A percentile compares a stretch with the other conserved stretches of the same genome.
Evolutionary conservation across 2,329 filamentous ascomycete species (phyloP).

Genomic region (Raffaelea deltoideospora): DNA sequence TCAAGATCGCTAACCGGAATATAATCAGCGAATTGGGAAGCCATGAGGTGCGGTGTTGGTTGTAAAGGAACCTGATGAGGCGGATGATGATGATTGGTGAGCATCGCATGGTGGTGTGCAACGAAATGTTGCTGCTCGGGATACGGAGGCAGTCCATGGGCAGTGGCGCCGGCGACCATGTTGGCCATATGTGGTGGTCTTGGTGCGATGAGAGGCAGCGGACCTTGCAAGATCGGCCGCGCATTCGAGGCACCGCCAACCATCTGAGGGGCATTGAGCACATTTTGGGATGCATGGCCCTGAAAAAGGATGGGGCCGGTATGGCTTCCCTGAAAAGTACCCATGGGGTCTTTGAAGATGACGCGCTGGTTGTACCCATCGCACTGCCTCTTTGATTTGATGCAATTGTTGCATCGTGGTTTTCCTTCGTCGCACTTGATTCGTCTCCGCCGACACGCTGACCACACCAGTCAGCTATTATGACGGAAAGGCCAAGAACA

Average conservation of each 20-base stretch:
- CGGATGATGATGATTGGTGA: no score
- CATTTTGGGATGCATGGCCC: conserved; percentile 24
- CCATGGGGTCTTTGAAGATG: conserved; percentile 61
- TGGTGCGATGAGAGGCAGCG: conserved; percentile 1
- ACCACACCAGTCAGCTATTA: conserved; percentile 10
- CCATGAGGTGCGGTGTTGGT: no score
- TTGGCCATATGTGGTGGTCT: no score
- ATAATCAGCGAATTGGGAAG: no score
- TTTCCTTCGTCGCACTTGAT: conserved; percentile 95
- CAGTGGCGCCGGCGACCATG: no score
- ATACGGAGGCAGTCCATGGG: background rate
- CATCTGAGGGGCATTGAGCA: conserved; percentile 26
- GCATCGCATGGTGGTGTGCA: no score
- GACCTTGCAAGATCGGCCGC: background rate
- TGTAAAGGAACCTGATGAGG: no score
- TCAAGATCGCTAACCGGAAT: no score
- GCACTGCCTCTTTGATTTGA: conserved; percentile 71
- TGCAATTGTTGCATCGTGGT: conserved; percentile 69
- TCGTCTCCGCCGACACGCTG: conserved; percentile 80
- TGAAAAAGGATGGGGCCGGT: conserved; percentile 28
- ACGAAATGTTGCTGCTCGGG: background rate
- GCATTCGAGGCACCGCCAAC: conserved; percentile 4
- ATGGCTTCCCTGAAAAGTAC: conserved; percentile 37
- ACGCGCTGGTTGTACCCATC: conserved; percentile 74
- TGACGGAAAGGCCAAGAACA: no score